Percentiles rank a stretch among this genome's conserved stretches.
Conservation (phyloP, 495 filamentous ascomycete species). For the Saxophila tyrrhenica region DNA sequence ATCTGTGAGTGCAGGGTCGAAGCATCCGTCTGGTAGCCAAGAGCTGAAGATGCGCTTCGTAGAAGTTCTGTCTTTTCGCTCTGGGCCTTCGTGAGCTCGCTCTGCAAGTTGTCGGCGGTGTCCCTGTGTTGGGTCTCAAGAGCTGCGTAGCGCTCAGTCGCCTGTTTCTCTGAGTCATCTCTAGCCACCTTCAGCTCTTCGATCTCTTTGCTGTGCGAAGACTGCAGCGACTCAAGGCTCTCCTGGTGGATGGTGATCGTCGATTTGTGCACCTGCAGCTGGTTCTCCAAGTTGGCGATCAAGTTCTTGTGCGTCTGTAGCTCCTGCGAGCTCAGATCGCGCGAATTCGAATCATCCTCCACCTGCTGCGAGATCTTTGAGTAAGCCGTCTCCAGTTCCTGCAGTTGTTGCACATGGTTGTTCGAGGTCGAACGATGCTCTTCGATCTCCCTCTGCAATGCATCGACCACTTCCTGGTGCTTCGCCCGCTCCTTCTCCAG, state of each 20-base stretch:
- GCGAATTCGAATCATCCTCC: constrained; percentile 38
- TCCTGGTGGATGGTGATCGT: constrained; percentile 43
- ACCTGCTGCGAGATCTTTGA: constrained; percentile 35
- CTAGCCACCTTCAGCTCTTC: constrained; percentile 36
- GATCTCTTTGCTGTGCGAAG: constrained; percentile 43
- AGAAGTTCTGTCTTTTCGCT: constrained; percentile 55
- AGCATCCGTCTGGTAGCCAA: constrained; percentile 38
- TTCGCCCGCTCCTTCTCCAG: constrained; percentile 42
- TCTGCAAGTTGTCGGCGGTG: constrained; percentile 49
- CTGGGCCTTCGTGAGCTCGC: constrained; percentile 58
- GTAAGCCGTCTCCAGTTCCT: constrained; percentile 37
- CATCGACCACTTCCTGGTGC: constrained; percentile 55
- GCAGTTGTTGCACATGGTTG: constrained; percentile 32
- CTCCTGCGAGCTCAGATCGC: constrained; percentile 31
- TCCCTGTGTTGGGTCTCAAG: constrained; percentile 40
- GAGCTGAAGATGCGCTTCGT: constrained; percentile 36
- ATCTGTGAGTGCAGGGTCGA: constrained; percentile 39
- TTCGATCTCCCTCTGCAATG: constrained; percentile 63
- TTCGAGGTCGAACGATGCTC: constrained; percentile 54
- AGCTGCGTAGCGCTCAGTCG: constrained; percentile 31
- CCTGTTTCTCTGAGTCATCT: constrained; percentile 33
- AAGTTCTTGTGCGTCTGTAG: constrained; percentile 33
- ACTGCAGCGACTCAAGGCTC: constrained; percentile 41
- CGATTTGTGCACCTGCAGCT: constrained; percentile 43
- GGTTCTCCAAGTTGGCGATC: constrained; percentile 34